Conservation (phyloP, 768 basidiomycete genomes). For the Lactifluus hygrophoroides region DNA sequence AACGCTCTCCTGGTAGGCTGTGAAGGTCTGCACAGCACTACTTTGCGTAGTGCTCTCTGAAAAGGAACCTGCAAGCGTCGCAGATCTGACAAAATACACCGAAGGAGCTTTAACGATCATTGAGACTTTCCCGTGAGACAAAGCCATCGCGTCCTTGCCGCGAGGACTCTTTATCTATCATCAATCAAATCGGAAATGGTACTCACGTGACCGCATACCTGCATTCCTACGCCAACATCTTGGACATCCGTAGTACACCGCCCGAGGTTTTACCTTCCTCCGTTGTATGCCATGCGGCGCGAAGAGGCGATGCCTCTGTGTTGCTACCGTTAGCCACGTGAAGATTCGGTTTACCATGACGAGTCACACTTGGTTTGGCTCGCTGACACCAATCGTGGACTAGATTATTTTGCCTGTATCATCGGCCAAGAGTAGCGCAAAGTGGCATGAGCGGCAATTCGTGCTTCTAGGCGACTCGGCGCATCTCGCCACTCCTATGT, state of each 20-base stretch:
- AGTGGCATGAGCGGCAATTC: constrained; percentile 36
- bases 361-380: background rate
- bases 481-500: constrained; percentile 38
- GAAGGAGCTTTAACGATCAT: too few relatives aligned
- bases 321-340: background rate
- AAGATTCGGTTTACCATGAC: constrained; percentile 4
- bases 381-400: background rate
- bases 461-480: constrained; percentile 39
- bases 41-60: constrained; percentile 34
- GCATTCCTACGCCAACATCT: too few relatives aligned
- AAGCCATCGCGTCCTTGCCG: too few relatives aligned
- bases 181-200: background rate
- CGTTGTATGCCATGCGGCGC: background rate
- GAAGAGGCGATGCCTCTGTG: background rate
- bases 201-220: too few relatives aligned
- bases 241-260: background rate
- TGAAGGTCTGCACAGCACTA: constrained; percentile 38
- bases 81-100: constrained; percentile 29
- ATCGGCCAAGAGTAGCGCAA: constrained; percentile 33
- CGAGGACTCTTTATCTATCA: too few relatives aligned
- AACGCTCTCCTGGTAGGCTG: constrained; percentile 37
- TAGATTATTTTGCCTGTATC: constrained; percentile 36
- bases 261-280: background rate
- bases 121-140: too few relatives aligned
- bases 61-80: constrained; percentile 29